Percentiles rank a stretch among this genome's conserved stretches.
Evolutionary conservation across 345 rosid genomes (phyloP).

Genomic region (Citrus unshiu): DNA sequence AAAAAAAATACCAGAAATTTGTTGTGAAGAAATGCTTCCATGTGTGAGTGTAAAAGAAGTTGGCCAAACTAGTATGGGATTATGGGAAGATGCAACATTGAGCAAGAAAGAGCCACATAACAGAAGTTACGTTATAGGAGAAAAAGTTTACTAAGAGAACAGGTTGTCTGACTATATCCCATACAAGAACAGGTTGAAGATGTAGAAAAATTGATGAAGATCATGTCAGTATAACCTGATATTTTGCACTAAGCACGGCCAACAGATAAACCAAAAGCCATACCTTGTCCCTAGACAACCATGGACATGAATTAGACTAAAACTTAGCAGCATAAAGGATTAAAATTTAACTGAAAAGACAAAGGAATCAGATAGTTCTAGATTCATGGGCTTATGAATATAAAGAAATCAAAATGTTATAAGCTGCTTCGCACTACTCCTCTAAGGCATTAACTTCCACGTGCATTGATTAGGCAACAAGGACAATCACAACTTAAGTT

Average conservation of each 20-base stretch:
- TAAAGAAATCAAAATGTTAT: neutral
- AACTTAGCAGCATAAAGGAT: slow-evolving; percentile 5
- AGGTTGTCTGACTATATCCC: neutral
- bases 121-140: neutral
- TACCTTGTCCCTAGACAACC: slow-evolving; percentile 11
- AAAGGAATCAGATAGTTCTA: neutral
- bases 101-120: neutral
- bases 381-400: neutral
- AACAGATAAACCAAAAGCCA: slow-evolving; percentile 19
- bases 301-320: slow-evolving; percentile 14
- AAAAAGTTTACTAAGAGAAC: neutral
- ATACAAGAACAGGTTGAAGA: neutral
- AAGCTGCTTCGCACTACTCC: neutral
- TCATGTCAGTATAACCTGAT: slow-evolving; percentile 17
- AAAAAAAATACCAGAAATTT: neutral
- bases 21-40: neutral
- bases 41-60: neutral
- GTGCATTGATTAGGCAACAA: neutral
- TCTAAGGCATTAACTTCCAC: neutral
- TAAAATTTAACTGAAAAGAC: neutral
- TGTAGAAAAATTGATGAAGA: slow-evolving; percentile 3
- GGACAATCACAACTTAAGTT: neutral
- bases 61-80: neutral
- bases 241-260: slow-evolving; percentile 16
- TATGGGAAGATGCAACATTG: neutral